Evolutionary conservation across 495 filamentous ascomycete genomes (phyloP), one percentile per base, ranked within the genome.

Genomic region (Astrothelium macrocarpum): DNA sequence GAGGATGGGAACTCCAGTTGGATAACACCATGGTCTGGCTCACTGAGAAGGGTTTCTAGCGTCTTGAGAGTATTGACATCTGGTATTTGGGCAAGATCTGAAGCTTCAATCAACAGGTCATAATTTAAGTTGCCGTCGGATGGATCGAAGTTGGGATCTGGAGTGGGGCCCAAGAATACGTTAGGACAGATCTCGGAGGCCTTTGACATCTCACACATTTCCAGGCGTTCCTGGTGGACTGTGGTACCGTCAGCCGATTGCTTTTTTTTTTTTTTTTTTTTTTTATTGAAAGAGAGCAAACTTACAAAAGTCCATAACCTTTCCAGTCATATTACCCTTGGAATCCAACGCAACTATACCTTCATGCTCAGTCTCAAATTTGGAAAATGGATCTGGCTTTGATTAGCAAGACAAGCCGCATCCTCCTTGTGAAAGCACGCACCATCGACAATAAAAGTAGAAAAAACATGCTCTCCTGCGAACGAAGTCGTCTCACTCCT

Each of bases 181-280:
- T 96, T 96, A 64, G 80, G 76, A 26, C 88, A 84, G 53, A 97
- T 93, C 73, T 96, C 90, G 1, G 91, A 89, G 12, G 91, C 88
- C 65, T 83, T 84, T 1, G 92, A 91, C 93, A 98, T 96, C 62
- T 80, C 79, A 73, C 85, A 90, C 94, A 98, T 98, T 72, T 98
- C 94, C 46, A 84, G 67, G 59, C 92, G 83, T 74, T 98, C 94
- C 76, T 88, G 89, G 68, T 94, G 86, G 73, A 89, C 85, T 87
- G 25, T 62, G 9, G 43, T 14, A 60, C 25, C 29, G 46, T 16
- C 23, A 60, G 36, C 42, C 5, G 5, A 18, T 25, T n/a, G n/a
- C n/a, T n/a, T n/a, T n/a, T n/a, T n/a, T n/a, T n/a, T n/a, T n/a
- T n/a, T n/a, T n/a, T n/a, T n/a, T n/a, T n/a, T n/a, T n/a, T n/a